Percentiles rank a stretch among this genome's conserved stretches.
These are phyloP conservation scores for Bonnemaisonia californica DNA, from an alignment of 31 red algal genomes.

Conservation along the genomic window DNA sequence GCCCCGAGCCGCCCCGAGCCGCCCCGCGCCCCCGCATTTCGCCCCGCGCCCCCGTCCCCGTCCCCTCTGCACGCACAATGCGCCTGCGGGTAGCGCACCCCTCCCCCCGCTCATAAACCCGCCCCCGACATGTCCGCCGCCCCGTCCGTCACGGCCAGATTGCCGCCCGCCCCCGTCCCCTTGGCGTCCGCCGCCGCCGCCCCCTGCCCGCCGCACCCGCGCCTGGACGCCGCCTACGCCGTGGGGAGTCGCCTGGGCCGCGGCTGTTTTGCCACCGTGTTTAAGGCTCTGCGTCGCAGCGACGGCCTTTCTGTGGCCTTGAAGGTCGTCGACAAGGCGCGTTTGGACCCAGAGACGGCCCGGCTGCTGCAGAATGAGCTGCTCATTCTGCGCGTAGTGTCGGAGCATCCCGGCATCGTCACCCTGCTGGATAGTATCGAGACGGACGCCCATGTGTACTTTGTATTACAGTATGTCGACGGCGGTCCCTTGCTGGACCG, in stretches of 20 bases:
- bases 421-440: constrained; percentile 57
- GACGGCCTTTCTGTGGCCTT: constrained; percentile 47
- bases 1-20: too few species aligned
- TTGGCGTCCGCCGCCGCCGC: background rate
- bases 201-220: constrained; percentile 6
- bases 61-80: too few species aligned
- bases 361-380: constrained; percentile 69
- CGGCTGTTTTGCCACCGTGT: constrained; percentile 77
- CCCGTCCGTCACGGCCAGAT: background rate
- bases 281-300: constrained; percentile 42
- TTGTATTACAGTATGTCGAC: constrained; percentile 75
- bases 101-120: too few species aligned
- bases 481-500: constrained; percentile 77
- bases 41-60: too few species aligned
- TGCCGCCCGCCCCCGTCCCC: background rate
- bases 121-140: background rate
- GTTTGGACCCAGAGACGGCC: constrained; percentile 49
- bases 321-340: constrained; percentile 67
- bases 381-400: constrained; percentile 51
- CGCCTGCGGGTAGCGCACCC: too few species aligned
- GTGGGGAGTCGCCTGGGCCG: constrained; percentile 48
- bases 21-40: too few species aligned
- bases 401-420: constrained; percentile 68
- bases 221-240: constrained; percentile 39
- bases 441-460: constrained; percentile 59